These are phyloP conservation scores for Ailanthus altissimus DNA, from an alignment of 345 rosid species.

Conservation along the genomic window DNA sequence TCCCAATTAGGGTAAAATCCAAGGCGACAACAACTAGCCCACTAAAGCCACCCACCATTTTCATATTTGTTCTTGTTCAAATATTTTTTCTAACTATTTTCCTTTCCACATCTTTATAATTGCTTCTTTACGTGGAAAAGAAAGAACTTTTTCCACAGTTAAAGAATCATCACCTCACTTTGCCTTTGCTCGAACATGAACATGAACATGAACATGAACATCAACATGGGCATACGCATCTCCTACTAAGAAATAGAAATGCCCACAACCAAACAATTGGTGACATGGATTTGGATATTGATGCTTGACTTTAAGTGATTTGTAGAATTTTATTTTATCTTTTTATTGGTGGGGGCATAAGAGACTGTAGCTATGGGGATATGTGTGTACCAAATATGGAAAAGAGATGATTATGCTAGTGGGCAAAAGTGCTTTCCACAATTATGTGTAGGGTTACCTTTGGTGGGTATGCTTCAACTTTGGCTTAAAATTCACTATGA, in stretches of 20 bases:
- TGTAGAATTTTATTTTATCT: neutral
- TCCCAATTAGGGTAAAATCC: constrained; percentile 37
- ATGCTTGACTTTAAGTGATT: constrained; percentile 28
- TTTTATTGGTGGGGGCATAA: constrained; percentile 27
- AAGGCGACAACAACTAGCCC: constrained; percentile 23
- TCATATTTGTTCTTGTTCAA: neutral
- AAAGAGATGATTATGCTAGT: constrained; percentile 13
- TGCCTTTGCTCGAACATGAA: neutral
- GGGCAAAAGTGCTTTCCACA: constrained; percentile 25
- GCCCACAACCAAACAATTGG: constrained; percentile 20
- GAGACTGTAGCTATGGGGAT: neutral
- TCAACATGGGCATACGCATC: constrained; percentile 31
- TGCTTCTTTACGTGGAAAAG: constrained; percentile 45
- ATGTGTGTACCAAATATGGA: constrained; percentile 26
- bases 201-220: constrained; percentile 14
- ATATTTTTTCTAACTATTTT: neutral
- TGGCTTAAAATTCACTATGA: neutral
- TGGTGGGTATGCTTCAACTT: constrained; percentile 16
- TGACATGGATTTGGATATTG: constrained; percentile 19
- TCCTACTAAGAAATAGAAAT: constrained; percentile 30
- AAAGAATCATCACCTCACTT: constrained; percentile 27
- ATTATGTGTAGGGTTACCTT: neutral
- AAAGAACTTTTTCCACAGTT: constrained; percentile 50
- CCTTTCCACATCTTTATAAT: constrained; percentile 38
- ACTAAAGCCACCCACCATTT: constrained; percentile 17